Conservation (phyloP, 116 monocot genomes). For the Papilionanthe hybrid region DNA sequence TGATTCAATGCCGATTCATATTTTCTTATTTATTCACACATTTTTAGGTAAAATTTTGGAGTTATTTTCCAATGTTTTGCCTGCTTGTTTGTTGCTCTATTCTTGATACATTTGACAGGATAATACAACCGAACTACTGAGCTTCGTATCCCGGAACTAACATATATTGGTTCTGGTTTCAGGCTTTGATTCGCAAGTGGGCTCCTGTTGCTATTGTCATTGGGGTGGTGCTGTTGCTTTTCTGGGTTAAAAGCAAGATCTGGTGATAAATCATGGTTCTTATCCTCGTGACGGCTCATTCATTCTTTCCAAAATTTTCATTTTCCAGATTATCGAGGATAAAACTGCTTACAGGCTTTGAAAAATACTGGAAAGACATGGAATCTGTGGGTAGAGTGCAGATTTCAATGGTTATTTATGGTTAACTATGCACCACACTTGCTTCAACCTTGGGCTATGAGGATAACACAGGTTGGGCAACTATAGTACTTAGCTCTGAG, state of each 20-base stretch:
- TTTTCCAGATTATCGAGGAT: not conserved
- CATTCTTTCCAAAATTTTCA: not conserved
- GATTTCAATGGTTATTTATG: conserved; percentile 1
- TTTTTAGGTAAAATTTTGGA: no score
- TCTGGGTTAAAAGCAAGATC: conserved; percentile 71
- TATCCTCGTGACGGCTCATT: not conserved
- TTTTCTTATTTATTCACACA: no score
- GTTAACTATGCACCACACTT: not conserved
- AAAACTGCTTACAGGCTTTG: not conserved
- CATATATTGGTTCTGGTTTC: not conserved
- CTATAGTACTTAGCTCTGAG: no score
- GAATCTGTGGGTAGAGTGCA: not conserved
- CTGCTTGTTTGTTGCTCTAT: no score
- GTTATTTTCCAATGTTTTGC: no score
- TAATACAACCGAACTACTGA: no score
- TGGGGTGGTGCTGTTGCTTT: conserved; percentile 73
- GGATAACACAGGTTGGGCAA: no score
- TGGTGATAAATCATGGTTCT: conserved; percentile 42
- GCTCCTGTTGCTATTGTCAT: conserved; percentile 88
- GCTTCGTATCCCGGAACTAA: not conserved
- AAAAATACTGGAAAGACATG: not conserved
- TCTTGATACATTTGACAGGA: no score
- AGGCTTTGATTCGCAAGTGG: conserved; percentile 94
- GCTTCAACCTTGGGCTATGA: not conserved
- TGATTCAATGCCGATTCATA: no score